These are phyloP conservation scores for Kodamaea sp. DNA, from an alignment of 1,139 yeast species.

Conservation along the genomic window DNA sequence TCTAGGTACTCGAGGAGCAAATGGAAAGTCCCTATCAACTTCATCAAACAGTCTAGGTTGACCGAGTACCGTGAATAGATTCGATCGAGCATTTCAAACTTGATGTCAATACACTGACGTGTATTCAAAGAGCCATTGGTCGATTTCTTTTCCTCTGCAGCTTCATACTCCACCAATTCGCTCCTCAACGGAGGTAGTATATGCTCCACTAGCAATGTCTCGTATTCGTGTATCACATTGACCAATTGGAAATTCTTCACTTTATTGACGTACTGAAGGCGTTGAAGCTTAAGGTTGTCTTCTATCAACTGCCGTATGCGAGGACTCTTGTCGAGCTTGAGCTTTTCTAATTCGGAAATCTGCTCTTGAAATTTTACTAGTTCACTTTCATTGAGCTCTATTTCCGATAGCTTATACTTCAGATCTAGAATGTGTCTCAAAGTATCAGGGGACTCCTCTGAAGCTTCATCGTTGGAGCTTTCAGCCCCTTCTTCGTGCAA, in stretches of 20 bases:
- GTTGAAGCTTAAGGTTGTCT: conserved; percentile 29
- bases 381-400: conserved; percentile 5
- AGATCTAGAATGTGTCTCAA: conserved; percentile 17
- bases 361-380: not conserved
- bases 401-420: conserved; percentile 17
- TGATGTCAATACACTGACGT: conserved; percentile 19
- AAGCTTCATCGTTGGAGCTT: not conserved
- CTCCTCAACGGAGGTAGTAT: conserved; percentile 33
- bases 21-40: conserved; percentile 8
- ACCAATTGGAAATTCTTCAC: conserved; percentile 26
- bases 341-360: not conserved
- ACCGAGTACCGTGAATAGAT: conserved; percentile 13
- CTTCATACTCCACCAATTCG: conserved; percentile 17
- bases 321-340: not conserved
- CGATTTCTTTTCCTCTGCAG: conserved; percentile 1
- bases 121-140: conserved; percentile 2
- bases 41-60: conserved; percentile 11
- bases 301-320: conserved; percentile 15
- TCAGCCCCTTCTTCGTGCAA: not conserved
- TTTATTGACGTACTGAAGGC: conserved; percentile 20
- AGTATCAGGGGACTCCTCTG: conserved; percentile 9
- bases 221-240: conserved; percentile 29
- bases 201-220: conserved; percentile 24
- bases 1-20: conserved; percentile 8
- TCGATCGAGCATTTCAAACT: conserved; percentile 8